Percentiles rank a stretch among this genome's conserved stretches.
phyloP scores from a whole-genome alignment of 495 filamentous ascomycete species.

The Sphaerosporella brunnea region DNA sequence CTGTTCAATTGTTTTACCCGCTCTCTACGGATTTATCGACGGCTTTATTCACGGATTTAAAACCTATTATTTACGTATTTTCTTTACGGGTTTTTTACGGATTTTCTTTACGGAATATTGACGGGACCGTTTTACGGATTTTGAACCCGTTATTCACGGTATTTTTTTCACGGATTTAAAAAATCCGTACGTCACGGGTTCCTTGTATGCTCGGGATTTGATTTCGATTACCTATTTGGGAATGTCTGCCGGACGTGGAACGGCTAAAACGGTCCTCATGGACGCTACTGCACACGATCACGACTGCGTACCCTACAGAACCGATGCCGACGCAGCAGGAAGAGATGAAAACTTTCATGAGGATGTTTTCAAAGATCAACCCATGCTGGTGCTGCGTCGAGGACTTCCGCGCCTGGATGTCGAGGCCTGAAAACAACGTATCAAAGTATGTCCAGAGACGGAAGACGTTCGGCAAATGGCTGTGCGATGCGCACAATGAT shows the following conservation, averaged over 20 bases:
- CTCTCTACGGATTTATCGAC: no score
- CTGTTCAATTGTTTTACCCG: no score
- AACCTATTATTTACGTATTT: no score
- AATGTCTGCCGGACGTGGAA: constrained; percentile 71
- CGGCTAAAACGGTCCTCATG: constrained; percentile 67
- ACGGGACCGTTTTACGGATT: no score
- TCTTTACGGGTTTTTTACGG: no score
- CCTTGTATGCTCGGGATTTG: no score
- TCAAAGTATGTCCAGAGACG: constrained; percentile 62
- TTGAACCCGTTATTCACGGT: no score
- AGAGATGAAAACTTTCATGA: constrained; percentile 60
- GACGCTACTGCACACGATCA: constrained; percentile 83
- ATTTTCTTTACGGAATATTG: no score
- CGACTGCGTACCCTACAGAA: constrained; percentile 59
- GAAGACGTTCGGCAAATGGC: constrained; percentile 93
- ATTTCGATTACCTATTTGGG: no score
- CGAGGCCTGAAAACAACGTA: constrained; percentile 47
- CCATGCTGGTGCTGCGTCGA: constrained; percentile 91
- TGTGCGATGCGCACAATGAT: constrained; percentile 95
- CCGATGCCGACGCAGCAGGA: constrained; percentile 49
- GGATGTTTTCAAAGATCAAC: constrained; percentile 63
- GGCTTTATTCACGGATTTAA: no score
- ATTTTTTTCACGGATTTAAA: no score
- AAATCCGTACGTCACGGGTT: no score
- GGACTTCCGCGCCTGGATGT: constrained; percentile 75